Percentiles rank a stretch among this genome's conserved stretches.
Conservation (phyloP, 2,329 filamentous ascomycete genomes). For the Rhytidhysteron rufulum region DNA sequence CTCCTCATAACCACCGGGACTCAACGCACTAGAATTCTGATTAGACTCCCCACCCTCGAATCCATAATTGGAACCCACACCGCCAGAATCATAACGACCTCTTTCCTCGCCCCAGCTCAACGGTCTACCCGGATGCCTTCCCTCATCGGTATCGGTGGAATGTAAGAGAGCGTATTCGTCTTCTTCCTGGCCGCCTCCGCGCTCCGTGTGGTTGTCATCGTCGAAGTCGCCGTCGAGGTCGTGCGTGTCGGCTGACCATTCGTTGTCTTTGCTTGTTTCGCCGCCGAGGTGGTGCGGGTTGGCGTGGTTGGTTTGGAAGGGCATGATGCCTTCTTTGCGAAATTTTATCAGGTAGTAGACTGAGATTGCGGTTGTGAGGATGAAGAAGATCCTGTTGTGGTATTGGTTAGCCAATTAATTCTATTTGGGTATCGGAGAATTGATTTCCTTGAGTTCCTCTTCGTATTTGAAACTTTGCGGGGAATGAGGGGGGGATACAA, state of each 20-base stretch:
- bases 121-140: conserved; percentile 37
- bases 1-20: conserved; percentile 33
- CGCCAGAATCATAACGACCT: conserved; percentile 10
- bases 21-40: conserved; percentile 24
- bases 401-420: neutral
- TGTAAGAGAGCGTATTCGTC: conserved; percentile 51
- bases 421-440: neutral
- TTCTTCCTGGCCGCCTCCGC: conserved; percentile 45
- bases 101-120: conserved; percentile 36
- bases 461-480: neutral
- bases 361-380: conserved; percentile 50
- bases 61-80: conserved; percentile 23
- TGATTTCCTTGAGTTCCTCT: too few species aligned
- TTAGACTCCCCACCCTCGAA: conserved; percentile 34
- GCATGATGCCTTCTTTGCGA: conserved; percentile 54
- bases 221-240: conserved; percentile 38
- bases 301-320: conserved; percentile 39
- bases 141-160: conserved; percentile 35
- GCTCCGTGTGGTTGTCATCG: conserved; percentile 35
- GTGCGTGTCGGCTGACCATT: conserved; percentile 42
- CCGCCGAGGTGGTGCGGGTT: conserved; percentile 41
- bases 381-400: conserved; percentile 49
- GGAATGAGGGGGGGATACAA: too few species aligned
- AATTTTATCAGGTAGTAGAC: conserved; percentile 54
- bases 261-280: conserved; percentile 36